Conservation (phyloP, 768 basidiomycete species). For the Russula griseocarnosa region DNA sequence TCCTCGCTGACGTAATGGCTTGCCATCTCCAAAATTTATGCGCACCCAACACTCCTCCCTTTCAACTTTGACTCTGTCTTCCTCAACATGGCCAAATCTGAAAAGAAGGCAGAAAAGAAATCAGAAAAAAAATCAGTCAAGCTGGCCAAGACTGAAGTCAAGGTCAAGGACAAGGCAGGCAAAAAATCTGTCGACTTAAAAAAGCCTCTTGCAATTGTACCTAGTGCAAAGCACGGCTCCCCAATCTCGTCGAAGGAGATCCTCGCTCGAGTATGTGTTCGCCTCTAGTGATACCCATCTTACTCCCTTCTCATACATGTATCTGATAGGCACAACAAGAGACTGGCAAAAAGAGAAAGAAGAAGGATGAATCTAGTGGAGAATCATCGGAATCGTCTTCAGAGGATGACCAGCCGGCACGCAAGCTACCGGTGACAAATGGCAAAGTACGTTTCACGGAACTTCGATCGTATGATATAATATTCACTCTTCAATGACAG, state of each 20-base stretch:
- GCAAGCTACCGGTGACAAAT: conserved; percentile 16
- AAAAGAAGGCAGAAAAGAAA: conserved; percentile 41
- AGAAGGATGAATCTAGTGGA: conserved; percentile 30
- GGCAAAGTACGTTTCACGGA: conserved; percentile 12
- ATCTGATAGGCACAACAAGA: conserved; percentile 12
- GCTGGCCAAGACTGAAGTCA: conserved; percentile 32
- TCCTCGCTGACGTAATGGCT: conserved; percentile 19
- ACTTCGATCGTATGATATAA: neutral
- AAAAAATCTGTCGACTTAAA: conserved; percentile 39
- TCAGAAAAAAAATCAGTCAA: conserved; percentile 36
- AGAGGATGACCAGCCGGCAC: conserved; percentile 41
- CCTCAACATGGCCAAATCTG: conserved; percentile 39
- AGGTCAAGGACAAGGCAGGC: conserved; percentile 31
- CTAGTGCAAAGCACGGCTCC: conserved; percentile 30
- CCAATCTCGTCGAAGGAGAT: conserved; percentile 43
- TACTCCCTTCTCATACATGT: neutral
- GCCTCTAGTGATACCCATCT: neutral
- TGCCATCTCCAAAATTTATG: conserved; percentile 12
- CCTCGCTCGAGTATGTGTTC: conserved; percentile 37
- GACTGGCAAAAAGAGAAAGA: conserved; percentile 28
- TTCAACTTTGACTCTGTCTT: conserved; percentile 18
- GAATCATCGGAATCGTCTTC: conserved; percentile 36
- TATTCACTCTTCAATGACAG: conserved; percentile 26
- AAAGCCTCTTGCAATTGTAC: conserved; percentile 22
- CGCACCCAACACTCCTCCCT: conserved; percentile 10